Evolutionary conservation across 2,329 filamentous ascomycete genomes (phyloP).

Genomic region (Fusarium humuli): DNA sequence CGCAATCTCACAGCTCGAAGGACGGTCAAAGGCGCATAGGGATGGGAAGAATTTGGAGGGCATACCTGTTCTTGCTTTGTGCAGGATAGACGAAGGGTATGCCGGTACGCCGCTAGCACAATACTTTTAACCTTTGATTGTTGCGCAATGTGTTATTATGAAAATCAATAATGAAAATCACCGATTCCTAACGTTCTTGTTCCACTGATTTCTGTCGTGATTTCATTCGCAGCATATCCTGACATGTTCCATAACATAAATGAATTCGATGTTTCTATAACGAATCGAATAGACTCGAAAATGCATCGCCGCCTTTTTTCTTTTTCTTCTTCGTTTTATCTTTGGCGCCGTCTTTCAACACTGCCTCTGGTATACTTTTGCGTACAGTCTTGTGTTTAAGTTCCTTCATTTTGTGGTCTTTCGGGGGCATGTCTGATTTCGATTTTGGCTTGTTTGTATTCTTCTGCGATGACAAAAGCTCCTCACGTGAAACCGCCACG

Average conservation of each 20-base stretch:
- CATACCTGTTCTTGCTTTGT: slow-evolving; percentile 44
- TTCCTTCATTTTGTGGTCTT: slow-evolving; percentile 4
- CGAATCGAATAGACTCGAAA: slow-evolving; percentile 78
- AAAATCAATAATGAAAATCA: slow-evolving; percentile 33
- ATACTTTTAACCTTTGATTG: slow-evolving; percentile 28
- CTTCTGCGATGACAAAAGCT: slow-evolving; percentile 21
- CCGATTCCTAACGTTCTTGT: slow-evolving; percentile 17
- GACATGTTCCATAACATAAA: not conserved
- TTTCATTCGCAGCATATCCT: slow-evolving; percentile 1
- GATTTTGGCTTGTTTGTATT: not conserved
- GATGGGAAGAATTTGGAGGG: slow-evolving; percentile 43
- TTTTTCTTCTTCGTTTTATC: slow-evolving; percentile 66
- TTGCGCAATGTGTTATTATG: slow-evolving; percentile 47
- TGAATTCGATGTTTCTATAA: slow-evolving; percentile 49
- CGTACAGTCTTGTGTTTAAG: slow-evolving; percentile 11
- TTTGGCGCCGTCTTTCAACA: slow-evolving; percentile 52
- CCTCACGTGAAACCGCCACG: slow-evolving; percentile 47
- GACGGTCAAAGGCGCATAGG: slow-evolving; percentile 46
- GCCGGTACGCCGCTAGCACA: slow-evolving; percentile 28
- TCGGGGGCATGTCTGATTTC: slow-evolving; percentile 1
- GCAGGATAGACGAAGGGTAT: slow-evolving; percentile 37
- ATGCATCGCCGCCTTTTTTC: slow-evolving; percentile 70
- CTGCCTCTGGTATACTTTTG: slow-evolving; percentile 35
- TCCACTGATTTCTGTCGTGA: not conserved
- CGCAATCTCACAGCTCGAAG: slow-evolving; percentile 36